phyloP scores from a whole-genome alignment of 73 alveolate genomes.

The Stentor coeruleus region DNA sequence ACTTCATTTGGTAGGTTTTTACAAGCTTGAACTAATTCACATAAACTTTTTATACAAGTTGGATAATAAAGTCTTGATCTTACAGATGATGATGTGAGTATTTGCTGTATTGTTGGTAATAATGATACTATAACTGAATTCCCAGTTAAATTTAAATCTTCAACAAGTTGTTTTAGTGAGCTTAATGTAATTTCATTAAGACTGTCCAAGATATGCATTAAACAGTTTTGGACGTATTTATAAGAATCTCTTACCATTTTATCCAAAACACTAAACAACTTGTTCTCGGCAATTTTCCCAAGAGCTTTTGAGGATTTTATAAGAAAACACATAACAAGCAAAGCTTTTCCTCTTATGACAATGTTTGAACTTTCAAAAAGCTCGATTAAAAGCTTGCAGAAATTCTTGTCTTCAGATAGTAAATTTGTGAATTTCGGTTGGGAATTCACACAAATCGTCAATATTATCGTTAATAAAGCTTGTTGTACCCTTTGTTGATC shows the following conservation, averaged over 20 bases:
- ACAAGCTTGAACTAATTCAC: neutral
- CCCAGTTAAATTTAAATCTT: constrained; percentile 46
- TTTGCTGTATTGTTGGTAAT: constrained; percentile 43
- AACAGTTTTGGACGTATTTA: constrained; percentile 68
- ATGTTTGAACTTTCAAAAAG: constrained; percentile 63
- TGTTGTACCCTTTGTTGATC: constrained; percentile 65
- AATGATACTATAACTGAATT: constrained; percentile 9
- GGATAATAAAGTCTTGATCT: constrained; percentile 5
- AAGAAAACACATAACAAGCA: constrained; percentile 55
- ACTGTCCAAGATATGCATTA: constrained; percentile 50
- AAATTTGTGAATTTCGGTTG: constrained; percentile 37
- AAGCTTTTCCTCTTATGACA: constrained; percentile 77
- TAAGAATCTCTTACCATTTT: constrained; percentile 64
- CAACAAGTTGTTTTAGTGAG: constrained; percentile 44
- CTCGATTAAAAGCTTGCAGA: constrained; percentile 37
- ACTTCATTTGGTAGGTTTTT: constrained; percentile 30
- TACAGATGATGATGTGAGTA: constrained; percentile 31
- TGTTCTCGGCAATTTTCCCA: constrained; percentile 56
- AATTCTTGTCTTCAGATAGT: constrained; percentile 51
- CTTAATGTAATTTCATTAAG: constrained; percentile 57
- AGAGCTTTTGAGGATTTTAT: constrained; percentile 62
- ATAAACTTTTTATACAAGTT: constrained; percentile 10
- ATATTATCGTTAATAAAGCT: constrained; percentile 70
- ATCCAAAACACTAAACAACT: constrained; percentile 61
- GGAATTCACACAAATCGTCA: constrained; percentile 39